Percentiles rank a stretch among this genome's conserved stretches.
Conservation (phyloP, 31 red algal species). For the Odonthalia washingtoniensis region DNA sequence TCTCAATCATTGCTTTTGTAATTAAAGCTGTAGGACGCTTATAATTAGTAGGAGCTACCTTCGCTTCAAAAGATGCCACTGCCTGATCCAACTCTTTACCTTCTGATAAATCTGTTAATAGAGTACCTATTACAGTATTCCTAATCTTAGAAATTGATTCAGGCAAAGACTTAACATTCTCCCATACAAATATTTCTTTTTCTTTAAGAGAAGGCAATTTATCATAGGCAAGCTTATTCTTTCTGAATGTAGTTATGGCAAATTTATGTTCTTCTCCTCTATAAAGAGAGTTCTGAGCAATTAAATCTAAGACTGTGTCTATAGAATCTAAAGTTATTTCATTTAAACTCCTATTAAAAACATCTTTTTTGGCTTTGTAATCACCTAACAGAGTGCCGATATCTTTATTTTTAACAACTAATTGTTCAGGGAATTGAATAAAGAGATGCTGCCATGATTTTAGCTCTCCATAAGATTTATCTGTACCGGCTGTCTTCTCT, state of each 20-base stretch:
- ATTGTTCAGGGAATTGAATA: neutral
- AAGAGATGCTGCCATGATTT: conserved; percentile 2
- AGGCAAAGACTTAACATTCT: neutral
- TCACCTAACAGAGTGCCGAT: neutral
- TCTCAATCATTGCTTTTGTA: conserved; percentile 4
- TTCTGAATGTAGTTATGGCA: neutral
- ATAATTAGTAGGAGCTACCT: conserved; percentile 12
- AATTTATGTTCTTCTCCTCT: neutral
- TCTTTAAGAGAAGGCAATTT: conserved; percentile 1
- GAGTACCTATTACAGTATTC: conserved; percentile 15
- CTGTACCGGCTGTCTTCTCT: neutral
- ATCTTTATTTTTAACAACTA: neutral
- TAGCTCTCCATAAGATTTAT: conserved; percentile 1
- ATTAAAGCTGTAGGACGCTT: conserved; percentile 11
- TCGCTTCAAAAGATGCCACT: neutral
- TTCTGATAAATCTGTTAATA: neutral
- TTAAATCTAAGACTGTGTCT: neutral
- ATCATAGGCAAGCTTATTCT: no score
- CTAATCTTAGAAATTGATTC: neutral
- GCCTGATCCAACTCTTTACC: neutral
- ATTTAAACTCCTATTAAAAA: neutral
- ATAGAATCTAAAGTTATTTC: neutral
- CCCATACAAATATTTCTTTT: neutral
- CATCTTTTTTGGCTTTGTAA: neutral
- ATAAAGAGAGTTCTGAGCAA: neutral